phyloP scores from a whole-genome alignment of 2,329 filamentous ascomycete species.

The Amauroascus verrucosus region DNA sequence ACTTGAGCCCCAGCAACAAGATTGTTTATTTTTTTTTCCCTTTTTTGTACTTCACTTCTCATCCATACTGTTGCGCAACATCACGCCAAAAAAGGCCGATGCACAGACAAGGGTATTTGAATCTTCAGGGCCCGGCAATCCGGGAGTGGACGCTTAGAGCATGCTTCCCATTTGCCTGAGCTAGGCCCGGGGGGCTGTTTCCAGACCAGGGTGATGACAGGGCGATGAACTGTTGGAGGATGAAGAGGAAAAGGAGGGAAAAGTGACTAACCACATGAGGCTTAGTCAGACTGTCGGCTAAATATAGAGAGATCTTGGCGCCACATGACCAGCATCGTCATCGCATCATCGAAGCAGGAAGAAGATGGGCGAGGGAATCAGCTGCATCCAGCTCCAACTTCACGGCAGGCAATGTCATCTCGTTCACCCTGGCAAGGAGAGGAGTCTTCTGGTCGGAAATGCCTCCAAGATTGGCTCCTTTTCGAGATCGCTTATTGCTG shows the following conservation, averaged over 20 bases:
- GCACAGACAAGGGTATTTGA: neutral
- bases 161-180: neutral
- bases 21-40: too few species aligned
- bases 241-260: too few species aligned
- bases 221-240: neutral
- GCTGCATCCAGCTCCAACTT: too few species aligned
- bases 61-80: too few species aligned
- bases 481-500: neutral
- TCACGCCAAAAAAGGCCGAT: neutral
- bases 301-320: constrained; percentile 3
- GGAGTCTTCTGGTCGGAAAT: neutral
- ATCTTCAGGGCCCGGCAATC: constrained; percentile 4
- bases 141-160: constrained; percentile 7
- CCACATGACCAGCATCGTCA: constrained; percentile 7
- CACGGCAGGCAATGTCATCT: too few species aligned
- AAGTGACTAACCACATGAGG: too few species aligned
- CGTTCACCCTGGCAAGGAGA: neutral
- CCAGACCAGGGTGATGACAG: neutral
- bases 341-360: neutral
- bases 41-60: too few species aligned
- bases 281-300: neutral
- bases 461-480: neutral
- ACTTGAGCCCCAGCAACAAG: too few species aligned
- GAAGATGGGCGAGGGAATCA: too few species aligned
- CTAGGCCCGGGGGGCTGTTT: neutral